Base-by-base conservation (phyloP, 176 grass and related monocot genomes). In the Pharus latifolius region DNA sequence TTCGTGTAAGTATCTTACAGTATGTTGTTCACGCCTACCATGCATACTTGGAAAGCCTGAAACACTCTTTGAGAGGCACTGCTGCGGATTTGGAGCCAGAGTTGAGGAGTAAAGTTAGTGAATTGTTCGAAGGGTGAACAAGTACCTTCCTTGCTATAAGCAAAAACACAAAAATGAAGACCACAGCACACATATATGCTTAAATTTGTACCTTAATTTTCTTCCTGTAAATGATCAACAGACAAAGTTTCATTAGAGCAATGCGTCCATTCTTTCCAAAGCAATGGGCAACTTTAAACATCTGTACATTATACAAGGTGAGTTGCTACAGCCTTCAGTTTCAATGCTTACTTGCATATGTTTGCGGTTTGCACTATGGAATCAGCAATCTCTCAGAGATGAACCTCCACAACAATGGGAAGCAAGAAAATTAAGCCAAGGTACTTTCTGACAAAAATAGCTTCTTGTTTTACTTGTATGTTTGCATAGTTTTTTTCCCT, bases 71-170 rank as follows among this genome's bases (percentile, higher is more conserved):
- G 16, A 57, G 3, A 11, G 49, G 4, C 17, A 2, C 10, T 29
- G 34, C 24, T 57, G 2, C 9, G 24, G 37, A 56, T 41, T 43
- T 57, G 35, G 2, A 42, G 1, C 1, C 1, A 0, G 14, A 4
- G 49, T 53, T 34, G 34, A 20, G 40, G 69, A 44, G 23, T 15
- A 56, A 29, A 57, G 4, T 57, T n/a, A 12, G 17, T 42, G 51
- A 72, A 19, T 10, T 72, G 51, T 72, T 72, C 20, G 69, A 72
- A 55, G 69, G 69, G 16, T 72, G 51, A 72, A 20, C 34, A 43
- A 2, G 6, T 13, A 30, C 16, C 2, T 14, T 44, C 42, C 14
- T 9, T 70, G 3, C 20, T 38, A 49, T 70, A 51, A 70, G 27
- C 26, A 54, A 54, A 25, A 41, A 2, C 22, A 37, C 20, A 17